Evolutionary conservation across 371 early-diverging fungal species (phyloP).

Genomic region (Mortierella sp.): DNA sequence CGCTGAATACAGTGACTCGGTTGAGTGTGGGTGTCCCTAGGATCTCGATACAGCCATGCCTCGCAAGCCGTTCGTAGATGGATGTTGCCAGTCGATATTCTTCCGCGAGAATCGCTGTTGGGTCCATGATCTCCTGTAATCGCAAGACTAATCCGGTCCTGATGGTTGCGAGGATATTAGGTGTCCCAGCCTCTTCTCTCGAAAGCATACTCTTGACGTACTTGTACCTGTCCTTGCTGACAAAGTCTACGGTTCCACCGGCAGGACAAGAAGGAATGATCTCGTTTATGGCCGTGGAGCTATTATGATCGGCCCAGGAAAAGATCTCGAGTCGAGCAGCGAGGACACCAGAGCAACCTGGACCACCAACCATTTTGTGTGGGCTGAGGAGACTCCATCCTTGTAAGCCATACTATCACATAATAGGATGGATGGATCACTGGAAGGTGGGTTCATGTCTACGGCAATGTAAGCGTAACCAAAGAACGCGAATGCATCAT

Average conservation of each 20-base stretch:
- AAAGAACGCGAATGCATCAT: constrained; percentile 27
- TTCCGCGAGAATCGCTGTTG: constrained; percentile 14
- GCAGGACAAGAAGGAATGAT: constrained; percentile 22
- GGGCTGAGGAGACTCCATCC: constrained; percentile 38
- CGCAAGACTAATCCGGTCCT: constrained; percentile 29
- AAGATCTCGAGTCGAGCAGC: constrained; percentile 38
- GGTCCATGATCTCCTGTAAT: constrained; percentile 33
- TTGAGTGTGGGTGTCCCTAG: constrained; percentile 14
- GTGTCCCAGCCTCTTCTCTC: constrained; percentile 36
- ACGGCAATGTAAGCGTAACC: constrained; percentile 39
- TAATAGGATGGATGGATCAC: neutral
- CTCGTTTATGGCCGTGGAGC: neutral
- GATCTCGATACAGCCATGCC: constrained; percentile 4
- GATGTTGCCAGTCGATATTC: constrained; percentile 23
- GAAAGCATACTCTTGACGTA: constrained; percentile 24
- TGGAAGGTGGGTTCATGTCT: constrained; percentile 31
- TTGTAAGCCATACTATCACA: constrained; percentile 26
- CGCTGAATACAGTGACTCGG: constrained; percentile 32
- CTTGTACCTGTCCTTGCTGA: constrained; percentile 25
- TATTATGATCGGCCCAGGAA: constrained; percentile 21
- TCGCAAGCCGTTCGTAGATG: constrained; percentile 6
- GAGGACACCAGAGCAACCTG: constrained; percentile 32
- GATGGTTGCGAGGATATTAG: constrained; percentile 37
- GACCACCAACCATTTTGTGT: constrained; percentile 40
- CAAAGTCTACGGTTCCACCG: constrained; percentile 39